Conservation (phyloP, 2,329 filamentous ascomycete genomes). For the Cladophialophora yegresii region DNA sequence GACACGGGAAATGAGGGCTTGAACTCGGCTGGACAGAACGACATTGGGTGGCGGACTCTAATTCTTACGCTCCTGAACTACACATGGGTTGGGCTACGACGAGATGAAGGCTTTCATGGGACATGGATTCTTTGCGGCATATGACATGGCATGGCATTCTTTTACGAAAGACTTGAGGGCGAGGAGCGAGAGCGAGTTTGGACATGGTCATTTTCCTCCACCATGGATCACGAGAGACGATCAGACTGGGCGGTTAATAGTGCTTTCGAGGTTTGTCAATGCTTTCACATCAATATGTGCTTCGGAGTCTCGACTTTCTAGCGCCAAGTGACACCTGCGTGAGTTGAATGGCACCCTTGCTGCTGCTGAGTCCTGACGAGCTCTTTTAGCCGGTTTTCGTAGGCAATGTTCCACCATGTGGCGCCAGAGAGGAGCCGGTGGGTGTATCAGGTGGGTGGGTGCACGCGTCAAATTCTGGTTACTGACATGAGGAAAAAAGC, state of each 20-base stretch:
- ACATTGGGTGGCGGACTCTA: constrained; percentile 16
- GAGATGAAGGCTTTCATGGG: constrained; percentile 5
- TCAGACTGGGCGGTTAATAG: constrained; percentile 11
- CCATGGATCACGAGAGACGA: not conserved
- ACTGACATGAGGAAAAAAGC: not conserved
- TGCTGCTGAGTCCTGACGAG: not conserved
- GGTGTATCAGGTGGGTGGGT: too few relatives aligned
- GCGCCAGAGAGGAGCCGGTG: not conserved
- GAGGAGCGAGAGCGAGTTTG: constrained; percentile 13
- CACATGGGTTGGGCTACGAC: constrained; percentile 3
- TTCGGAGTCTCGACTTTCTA: not conserved
- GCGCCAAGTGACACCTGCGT: not conserved
- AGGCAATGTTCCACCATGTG: not conserved
- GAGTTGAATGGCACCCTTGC: not conserved
- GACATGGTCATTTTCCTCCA: not conserved
- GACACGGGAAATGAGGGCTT: constrained; percentile 13
- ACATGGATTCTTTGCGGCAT: not conserved
- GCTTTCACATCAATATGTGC: not conserved
- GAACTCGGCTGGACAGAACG: constrained; percentile 7
- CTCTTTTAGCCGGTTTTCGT: constrained; percentile 1
- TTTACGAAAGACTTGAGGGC: not conserved
- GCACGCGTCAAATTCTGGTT: not conserved
- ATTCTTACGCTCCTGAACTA: constrained; percentile 6
- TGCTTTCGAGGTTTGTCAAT: not conserved
- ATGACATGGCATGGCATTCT: constrained; percentile 3